Base-by-base conservation (phyloP, 768 basidiomycete genomes). In the Gymnopilus dilepis region DNA sequence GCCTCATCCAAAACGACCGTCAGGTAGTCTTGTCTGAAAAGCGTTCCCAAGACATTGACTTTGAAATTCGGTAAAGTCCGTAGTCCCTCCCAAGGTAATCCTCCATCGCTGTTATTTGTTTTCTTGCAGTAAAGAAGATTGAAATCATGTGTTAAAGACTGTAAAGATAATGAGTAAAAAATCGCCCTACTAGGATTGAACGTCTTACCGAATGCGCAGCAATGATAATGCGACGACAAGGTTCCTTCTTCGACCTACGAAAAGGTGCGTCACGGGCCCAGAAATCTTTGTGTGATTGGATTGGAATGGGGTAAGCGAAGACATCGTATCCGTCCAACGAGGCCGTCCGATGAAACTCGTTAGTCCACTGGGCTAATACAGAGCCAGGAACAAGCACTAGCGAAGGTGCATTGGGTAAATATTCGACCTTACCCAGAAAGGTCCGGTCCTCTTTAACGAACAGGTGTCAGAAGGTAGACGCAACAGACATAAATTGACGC, bases 321-420 rank as follows among this genome's bases (percentile, higher is more conserved):
- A 77, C 64, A 22, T 74, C 72, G 28, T 73, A 60, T 0, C 24
- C 58, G 1, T 59, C 40, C 0, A 65, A 66, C 0, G 43, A 42
- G 9, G 68, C 58, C 12, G 62, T 40, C 2, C 37, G 58, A 17
- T 68, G 62, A 4, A 71, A 21, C 40, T 72, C 71, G 2, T 31
- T 42, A 2, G 52, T 6, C 72, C 73, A 75, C 33, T 75, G 73
- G 0, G 13, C 43, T 1, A 64, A n/a, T 4, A 75, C 48, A 0
- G 70, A 70, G 5, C 68, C 69, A 2, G 72, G 72, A 3, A 70
- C 68, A 26, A 73, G 15, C 6, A 73, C 60, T 7, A 73, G 65
- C 19, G 65, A 58, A 0, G 69, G 60, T 1, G 22, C 50, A 15
- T 56, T 15, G 1, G 71, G 71, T 5, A 71, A 54, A 2, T 40